Percentiles rank a stretch among this genome's conserved stretches.
phyloP scores from a whole-genome alignment of 352 stramenopile species.

The Globisporangium alternatum region DNA sequence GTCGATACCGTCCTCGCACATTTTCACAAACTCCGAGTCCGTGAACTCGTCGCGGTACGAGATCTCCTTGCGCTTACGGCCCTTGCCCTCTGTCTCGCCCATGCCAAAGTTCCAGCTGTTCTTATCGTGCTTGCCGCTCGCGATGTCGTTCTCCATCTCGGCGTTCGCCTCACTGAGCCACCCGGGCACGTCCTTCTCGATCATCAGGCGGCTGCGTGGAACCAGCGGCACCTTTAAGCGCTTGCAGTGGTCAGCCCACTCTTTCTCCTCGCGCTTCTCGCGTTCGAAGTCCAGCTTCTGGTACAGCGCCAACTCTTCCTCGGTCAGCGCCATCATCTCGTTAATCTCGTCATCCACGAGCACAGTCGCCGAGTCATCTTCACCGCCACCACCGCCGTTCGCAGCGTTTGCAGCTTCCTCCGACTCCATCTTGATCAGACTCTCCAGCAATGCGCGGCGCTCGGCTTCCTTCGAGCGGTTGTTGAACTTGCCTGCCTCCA shows the following conservation, averaged over 20 bases:
- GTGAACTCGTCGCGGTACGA: conserved; percentile 86
- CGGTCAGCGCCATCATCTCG: conserved; percentile 88
- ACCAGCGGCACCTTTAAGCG: conserved; percentile 40
- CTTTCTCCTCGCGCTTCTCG: conserved; percentile 49
- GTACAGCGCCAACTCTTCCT: conserved; percentile 80
- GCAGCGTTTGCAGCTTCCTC: conserved; percentile 73
- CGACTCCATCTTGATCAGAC: conserved; percentile 87
- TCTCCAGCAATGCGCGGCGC: conserved; percentile 80
- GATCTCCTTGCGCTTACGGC: conserved; percentile 81
- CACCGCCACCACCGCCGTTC: conserved; percentile 31
- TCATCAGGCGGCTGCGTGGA: conserved; percentile 63
- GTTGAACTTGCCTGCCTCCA: conserved; percentile 89
- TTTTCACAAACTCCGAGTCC: conserved; percentile 85
- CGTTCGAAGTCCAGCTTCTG: conserved; percentile 70
- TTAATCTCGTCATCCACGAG: conserved; percentile 86
- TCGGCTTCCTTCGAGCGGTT: conserved; percentile 86
- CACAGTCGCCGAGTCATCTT: conserved; percentile 64
- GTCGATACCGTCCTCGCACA: conserved; percentile 83
- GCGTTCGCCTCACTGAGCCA: conserved; percentile 77
- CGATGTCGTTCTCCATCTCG: conserved; percentile 54
- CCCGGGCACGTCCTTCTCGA: conserved; percentile 60
- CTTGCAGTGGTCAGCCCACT: conserved; percentile 72
- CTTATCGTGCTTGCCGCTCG: conserved; percentile 51
- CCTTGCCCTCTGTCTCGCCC: conserved; percentile 27
- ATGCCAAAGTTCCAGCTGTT: conserved; percentile 65